Evolutionary conservation across 495 filamentous ascomycete species (phyloP), one percentile per base, ranked within the genome.

Genomic region (Xylaria acuta): DNA sequence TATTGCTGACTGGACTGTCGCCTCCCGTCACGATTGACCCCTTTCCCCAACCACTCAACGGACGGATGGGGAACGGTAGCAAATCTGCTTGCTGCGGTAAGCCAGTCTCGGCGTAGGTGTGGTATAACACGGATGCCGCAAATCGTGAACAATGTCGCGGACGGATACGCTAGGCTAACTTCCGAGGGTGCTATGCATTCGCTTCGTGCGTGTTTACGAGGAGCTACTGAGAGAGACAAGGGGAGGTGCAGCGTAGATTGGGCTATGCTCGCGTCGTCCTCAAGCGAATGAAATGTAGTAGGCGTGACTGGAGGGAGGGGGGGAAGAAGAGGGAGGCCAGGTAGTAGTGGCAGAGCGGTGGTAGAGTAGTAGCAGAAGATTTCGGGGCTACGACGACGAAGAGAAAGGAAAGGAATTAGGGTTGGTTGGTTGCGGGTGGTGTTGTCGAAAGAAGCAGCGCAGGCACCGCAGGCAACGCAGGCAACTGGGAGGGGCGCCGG

Each of bases 401-500:
- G 63, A 67, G 38, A 53, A 51, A 27, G 54, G 18, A 67, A 67
- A 64, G 47, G 69, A 41, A 60, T 54, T 67, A 72, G 70, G 62
- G 62, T 67, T 67, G 70, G 62, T 60, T 72, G 70, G 65, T 34
- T 51, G 47, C 38, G 20, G 38, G 49, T 38, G 69, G 51, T 59
- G 63, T 58, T 36, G 40, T 41, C 27, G 25, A 22, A 32, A 67
- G 64, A 51, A 30, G 65, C 43, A 53, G 30, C 64, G 45, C 45
- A 66, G 63, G 63, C 38, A 64, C 20, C 25, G 41, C 43, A 66
- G 47, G 32, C 64, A 63, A 73, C 75, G 65, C 70, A 45, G 63
- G 65, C 59, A 36, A 73, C 62, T 72, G 69, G 67, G 74, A 75
- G 75, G 74, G 77, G 73, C 72, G 72, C 70, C 73, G 69, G 77